phyloP scores from a whole-genome alignment of 768 basidiomycete genomes.

The Amanita phalloides region DNA sequence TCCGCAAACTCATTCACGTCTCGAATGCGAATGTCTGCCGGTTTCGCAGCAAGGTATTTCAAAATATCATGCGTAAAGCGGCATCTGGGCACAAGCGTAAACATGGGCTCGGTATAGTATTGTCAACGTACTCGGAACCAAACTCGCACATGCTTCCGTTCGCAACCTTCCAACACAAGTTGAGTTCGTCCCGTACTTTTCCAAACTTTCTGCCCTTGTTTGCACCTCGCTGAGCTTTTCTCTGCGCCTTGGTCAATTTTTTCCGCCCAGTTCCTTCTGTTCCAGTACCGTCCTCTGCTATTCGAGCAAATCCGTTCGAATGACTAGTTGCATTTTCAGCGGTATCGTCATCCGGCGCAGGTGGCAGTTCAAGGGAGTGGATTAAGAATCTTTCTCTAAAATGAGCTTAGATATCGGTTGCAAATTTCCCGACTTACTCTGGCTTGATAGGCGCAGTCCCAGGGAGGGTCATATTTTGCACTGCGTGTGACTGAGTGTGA shows the following conservation, averaged over 20 bases:
- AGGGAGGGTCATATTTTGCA: background rate
- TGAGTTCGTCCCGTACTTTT: slow-evolving; percentile 67
- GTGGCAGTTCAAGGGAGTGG: slow-evolving; percentile 12
- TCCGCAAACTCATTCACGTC: slow-evolving; percentile 28
- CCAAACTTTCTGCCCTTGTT: slow-evolving; percentile 80
- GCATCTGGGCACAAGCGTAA: slow-evolving; percentile 37
- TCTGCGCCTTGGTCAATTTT: slow-evolving; percentile 49
- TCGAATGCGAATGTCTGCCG: slow-evolving; percentile 59
- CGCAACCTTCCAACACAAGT: slow-evolving; percentile 77
- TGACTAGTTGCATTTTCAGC: slow-evolving; percentile 50
- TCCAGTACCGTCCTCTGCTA: slow-evolving; percentile 12
- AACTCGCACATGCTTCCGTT: slow-evolving; percentile 61
- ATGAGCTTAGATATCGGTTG: background rate
- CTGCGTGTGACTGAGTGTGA: background rate
- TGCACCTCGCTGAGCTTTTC: slow-evolving; percentile 65
- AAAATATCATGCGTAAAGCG: slow-evolving; percentile 70
- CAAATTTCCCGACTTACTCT: slow-evolving; percentile 18
- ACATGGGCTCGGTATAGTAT: background rate
- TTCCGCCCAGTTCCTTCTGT: slow-evolving; percentile 16
- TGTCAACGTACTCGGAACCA: slow-evolving; percentile 44
- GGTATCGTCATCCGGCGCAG: slow-evolving; percentile 29
- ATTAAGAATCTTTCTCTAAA: slow-evolving; percentile 20
- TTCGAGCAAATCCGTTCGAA: slow-evolving; percentile 15
- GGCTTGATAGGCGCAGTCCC: slow-evolving; percentile 29
- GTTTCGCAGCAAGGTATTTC: slow-evolving; percentile 69